phyloP scores from a whole-genome alignment of 352 stramenopile species.

The Phytophthora tubulina region DNA sequence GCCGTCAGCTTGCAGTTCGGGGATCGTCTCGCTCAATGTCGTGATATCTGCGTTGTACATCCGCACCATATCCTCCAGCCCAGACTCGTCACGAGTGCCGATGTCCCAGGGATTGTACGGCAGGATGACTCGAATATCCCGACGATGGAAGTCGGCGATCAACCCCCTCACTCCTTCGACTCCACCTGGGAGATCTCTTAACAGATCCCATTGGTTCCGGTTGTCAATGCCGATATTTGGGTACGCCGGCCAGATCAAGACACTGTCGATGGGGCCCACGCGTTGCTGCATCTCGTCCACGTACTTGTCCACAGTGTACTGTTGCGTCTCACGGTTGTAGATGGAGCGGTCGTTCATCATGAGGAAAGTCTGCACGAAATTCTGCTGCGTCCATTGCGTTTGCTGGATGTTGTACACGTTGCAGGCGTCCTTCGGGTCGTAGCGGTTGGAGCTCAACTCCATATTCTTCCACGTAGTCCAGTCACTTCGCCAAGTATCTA shows the following conservation, averaged over 20 bases:
- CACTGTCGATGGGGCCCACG: constrained; percentile 75
- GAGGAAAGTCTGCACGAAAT: constrained; percentile 79
- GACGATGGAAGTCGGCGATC: constrained; percentile 71
- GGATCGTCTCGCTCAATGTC: constrained; percentile 54
- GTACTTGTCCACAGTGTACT: constrained; percentile 79
- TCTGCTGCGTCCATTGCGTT: constrained; percentile 79
- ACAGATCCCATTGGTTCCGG: constrained; percentile 84
- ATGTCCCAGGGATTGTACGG: constrained; percentile 90
- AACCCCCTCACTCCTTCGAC: constrained; percentile 54
- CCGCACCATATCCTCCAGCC: constrained; percentile 61
- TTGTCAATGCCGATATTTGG: constrained; percentile 87
- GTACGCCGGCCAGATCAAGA: constrained; percentile 87
- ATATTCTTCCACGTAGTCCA: constrained; percentile 78
- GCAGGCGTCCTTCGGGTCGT: constrained; percentile 62
- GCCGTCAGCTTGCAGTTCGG: constrained; percentile 62
- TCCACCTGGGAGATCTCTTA: constrained; percentile 68
- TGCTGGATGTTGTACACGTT: constrained; percentile 76
- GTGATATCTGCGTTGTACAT: constrained; percentile 84
- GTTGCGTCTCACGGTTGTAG: constrained; percentile 69
- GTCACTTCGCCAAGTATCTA: constrained; percentile 62
- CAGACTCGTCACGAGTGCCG: constrained; percentile 65
- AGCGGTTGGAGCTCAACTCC: constrained; percentile 75
- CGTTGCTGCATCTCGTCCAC: constrained; percentile 61
- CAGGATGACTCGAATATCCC: constrained; percentile 70
- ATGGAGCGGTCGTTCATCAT: constrained; percentile 86